Conservation (phyloP, 2,329 filamentous ascomycete species). For the Phialocephala sp. region DNA sequence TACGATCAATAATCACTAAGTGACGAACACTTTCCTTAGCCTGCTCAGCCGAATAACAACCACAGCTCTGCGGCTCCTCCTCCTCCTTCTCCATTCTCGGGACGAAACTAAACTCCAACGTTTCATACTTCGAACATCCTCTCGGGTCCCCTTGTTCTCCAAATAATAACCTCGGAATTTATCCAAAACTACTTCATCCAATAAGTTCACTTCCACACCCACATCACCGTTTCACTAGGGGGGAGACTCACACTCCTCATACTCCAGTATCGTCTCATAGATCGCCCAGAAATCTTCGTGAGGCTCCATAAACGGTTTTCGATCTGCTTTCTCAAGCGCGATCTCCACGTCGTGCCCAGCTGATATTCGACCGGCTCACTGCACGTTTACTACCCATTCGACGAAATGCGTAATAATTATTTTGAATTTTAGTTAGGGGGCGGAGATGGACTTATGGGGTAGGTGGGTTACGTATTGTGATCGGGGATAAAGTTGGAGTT, state of each 20-base stretch:
- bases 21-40: not conserved
- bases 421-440: too few species aligned
- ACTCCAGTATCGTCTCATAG: not conserved
- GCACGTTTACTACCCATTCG: not conserved
- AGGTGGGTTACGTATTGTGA: not conserved
- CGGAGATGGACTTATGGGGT: not conserved
- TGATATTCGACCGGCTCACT: not conserved
- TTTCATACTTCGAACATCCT: not conserved
- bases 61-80: not conserved
- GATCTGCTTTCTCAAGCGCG: not conserved
- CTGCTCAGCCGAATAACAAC: not conserved
- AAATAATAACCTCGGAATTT: not conserved
- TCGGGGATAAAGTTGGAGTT: not conserved
- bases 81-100: not conserved
- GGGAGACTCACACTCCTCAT: not conserved
- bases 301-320: not conserved
- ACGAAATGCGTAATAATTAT: not conserved
- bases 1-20: not conserved
- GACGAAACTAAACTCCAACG: not conserved
- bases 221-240: not conserved
- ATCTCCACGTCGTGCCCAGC: not conserved
- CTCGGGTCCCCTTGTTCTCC: not conserved
- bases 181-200: not conserved
- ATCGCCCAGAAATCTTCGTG: not conserved
- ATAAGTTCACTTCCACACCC: not conserved